A percentile compares a stretch with the other conserved stretches of the same genome.
Conservation (phyloP, 768 basidiomycete genomes). For the Holtermannia corniformis region DNA sequence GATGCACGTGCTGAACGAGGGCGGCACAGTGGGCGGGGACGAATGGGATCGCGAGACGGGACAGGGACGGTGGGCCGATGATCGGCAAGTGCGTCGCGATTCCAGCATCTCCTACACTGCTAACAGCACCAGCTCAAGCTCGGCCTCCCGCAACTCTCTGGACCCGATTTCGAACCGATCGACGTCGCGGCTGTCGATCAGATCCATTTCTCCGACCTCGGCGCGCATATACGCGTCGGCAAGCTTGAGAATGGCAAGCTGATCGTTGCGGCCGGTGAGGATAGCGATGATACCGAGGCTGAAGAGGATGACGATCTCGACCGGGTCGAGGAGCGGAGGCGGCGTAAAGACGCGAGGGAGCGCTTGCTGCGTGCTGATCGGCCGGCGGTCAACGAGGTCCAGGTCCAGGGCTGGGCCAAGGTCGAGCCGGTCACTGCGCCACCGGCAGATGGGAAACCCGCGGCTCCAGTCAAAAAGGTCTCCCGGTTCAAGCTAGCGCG, state of each 20-base stretch:
- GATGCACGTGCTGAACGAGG: constrained; percentile 11
- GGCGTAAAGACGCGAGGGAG: constrained; percentile 3
- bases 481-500: constrained; percentile 29
- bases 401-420: constrained; percentile 1
- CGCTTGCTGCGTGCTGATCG: too few relatives aligned
- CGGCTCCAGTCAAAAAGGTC: constrained; percentile 21
- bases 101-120: neutral
- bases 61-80: constrained; percentile 23
- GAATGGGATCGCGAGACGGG: constrained; percentile 27
- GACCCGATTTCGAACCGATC: neutral
- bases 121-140: neutral
- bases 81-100: neutral
- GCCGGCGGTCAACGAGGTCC: constrained; percentile 5
- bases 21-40: constrained; percentile 29
- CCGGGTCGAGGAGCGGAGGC: constrained; percentile 3
- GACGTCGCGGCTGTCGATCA: neutral
- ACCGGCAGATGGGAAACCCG: neutral
- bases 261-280: constrained; percentile 27
- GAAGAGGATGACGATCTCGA: constrained; percentile 12
- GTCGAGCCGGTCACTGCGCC: neutral
- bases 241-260: constrained; percentile 34
- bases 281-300: constrained; percentile 6
- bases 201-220: neutral
- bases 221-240: constrained; percentile 15
- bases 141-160: neutral